Conservation (phyloP, 352 stramenopile genomes). For the Phytophthora cactorum region DNA sequence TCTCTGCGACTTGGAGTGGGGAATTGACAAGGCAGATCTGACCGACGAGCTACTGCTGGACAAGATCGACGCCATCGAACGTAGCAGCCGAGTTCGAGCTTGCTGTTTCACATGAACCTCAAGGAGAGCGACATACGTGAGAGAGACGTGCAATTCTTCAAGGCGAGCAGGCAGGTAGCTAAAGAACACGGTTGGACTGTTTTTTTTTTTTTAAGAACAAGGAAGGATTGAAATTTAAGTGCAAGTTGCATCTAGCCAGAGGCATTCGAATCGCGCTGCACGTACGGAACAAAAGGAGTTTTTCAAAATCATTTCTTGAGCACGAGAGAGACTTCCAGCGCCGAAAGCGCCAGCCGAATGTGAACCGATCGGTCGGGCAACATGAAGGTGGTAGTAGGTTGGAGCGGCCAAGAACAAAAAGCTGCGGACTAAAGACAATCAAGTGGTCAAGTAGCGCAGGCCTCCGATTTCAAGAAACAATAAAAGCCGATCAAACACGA, state of each 20-base stretch:
- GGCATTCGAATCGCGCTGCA: too few species aligned
- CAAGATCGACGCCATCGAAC: conserved; percentile 7
- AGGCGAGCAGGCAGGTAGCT: background rate
- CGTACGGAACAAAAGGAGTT: too few species aligned
- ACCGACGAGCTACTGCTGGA: background rate
- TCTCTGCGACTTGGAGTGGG: conserved; percentile 10
- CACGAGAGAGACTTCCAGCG: too few species aligned
- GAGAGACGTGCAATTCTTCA: conserved; percentile 8
- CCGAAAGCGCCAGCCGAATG: too few species aligned
- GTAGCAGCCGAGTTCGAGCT: conserved; percentile 2
- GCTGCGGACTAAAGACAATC: too few species aligned
- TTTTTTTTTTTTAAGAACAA: conserved; percentile 15
- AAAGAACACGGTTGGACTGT: conserved; percentile 1
- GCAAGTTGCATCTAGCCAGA: conserved; percentile 1
- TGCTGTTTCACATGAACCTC: conserved; percentile 9
- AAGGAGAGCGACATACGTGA: conserved; percentile 2
- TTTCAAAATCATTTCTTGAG: too few species aligned
- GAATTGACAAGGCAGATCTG: background rate
- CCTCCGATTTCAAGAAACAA: too few species aligned
- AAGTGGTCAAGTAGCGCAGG: too few species aligned
- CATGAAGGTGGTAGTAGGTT: too few species aligned
- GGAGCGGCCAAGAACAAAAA: too few species aligned
- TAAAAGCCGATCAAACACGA: too few species aligned
- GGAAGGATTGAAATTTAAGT: conserved; percentile 5
- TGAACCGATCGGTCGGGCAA: too few species aligned